Evolutionary conservation across 2,329 filamentous ascomycete species (phyloP), one percentile per base, ranked within the genome.

Genomic region (Incumbomyces delicatus): DNA sequence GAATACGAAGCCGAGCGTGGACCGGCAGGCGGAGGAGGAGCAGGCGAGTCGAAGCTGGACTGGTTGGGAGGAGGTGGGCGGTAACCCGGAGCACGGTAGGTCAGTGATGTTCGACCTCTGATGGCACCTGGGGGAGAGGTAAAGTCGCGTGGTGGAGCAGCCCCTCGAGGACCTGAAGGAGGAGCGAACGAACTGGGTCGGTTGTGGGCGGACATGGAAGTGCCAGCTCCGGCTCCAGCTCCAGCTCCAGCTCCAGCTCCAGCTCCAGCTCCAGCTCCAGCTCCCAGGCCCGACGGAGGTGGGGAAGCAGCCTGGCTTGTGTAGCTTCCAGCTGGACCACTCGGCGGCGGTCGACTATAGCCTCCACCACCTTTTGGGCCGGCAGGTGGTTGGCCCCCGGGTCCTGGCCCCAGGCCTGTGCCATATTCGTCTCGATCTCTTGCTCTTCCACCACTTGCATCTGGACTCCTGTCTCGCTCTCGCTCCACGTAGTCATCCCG

Each of bases 121-220:
- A 61, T 53, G 37, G 54, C 36, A 16, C 12, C 42, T 58, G 65
- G 66, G 17, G 61, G 52, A 35, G 58, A 60, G 14, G 64, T 61
- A 46, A 53, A 57, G 34, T 56, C 56, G 7, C 56, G 51, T 8
- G 66, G 52, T 17, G 56, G 53, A 17, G 61, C 60, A 44, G 22
- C 22, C 22, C 69, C 68, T 31, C 69, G 68, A 37, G 71, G 70
- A 12, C 68, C 63, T 8, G 69, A 71, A n/a, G 70, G 70, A 18
- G 68, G 70, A n/a, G 71, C 65, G 35, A 64, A 55, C 47, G 61
- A 67, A 4, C 61, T 57, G 8, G 61, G 61, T 12, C 69, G 66
- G 54, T 53, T 61, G 32, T 66, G 63, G 11, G 63, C 56, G 7
- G 63, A 60, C 42, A 62, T 54, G 7, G 60, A 58, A 44, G n/a